Conservation (phyloP, 306 rosid species). For the Cyamopsis tetragonoloba region DNA sequence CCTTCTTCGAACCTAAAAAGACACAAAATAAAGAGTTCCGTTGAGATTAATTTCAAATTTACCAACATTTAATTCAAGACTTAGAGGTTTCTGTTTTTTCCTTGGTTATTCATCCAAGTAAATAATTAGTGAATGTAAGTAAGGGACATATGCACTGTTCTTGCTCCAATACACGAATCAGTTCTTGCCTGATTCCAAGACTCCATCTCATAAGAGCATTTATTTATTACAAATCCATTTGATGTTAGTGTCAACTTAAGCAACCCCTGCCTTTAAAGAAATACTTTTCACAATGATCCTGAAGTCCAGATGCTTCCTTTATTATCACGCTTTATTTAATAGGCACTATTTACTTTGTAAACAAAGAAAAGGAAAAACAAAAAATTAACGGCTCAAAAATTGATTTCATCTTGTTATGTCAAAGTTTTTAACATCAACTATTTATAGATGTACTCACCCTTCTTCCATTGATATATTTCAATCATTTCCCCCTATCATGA, state of each 20-base stretch:
- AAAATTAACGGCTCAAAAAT: not conserved
- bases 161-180: not conserved
- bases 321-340: not conserved
- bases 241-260: conserved; percentile 4
- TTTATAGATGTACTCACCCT: not conserved
- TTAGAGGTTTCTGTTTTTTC: not conserved
- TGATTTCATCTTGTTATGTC: not conserved
- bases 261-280: conserved; percentile 8
- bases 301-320: not conserved
- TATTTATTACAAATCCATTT: conserved; percentile 9
- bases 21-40: not conserved
- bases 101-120: not conserved
- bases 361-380: not conserved
- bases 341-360: not conserved
- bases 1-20: conserved; percentile 65
- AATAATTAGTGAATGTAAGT: not conserved
- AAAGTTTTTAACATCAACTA: not conserved
- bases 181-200: not conserved
- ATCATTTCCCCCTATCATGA: not conserved
- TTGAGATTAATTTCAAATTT: not conserved
- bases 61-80: not conserved
- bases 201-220: conserved; percentile 1
- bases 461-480: not conserved
- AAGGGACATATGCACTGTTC: not conserved
- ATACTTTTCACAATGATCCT: not conserved